These are phyloP conservation scores for Trichoderma atrobrunneum DNA, from an alignment of 2,329 filamentous ascomycete genomes.

Conservation along the genomic window DNA sequence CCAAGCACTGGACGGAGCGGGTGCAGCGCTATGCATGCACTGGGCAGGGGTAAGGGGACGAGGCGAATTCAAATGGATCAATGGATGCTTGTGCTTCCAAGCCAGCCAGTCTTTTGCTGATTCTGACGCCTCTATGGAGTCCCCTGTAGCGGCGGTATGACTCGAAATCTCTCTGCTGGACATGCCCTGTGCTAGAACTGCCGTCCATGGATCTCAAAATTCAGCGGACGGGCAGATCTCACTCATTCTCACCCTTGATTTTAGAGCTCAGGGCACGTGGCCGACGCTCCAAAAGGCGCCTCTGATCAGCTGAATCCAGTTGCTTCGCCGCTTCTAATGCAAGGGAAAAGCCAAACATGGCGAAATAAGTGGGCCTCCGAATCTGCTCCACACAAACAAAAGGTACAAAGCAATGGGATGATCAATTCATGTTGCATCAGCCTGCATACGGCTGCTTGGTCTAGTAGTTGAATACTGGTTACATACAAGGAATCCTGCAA, in stretches of 20 bases:
- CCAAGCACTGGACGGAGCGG: constrained; percentile 6
- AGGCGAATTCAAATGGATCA: not conserved
- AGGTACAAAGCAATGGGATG: not conserved
- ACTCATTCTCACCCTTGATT: not conserved
- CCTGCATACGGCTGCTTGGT: not conserved
- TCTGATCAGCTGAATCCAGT: not conserved
- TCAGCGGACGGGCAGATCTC: not conserved
- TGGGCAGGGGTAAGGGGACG: constrained; percentile 9
- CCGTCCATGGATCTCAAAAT: not conserved
- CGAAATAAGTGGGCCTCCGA: not conserved
- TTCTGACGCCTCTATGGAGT: not conserved
- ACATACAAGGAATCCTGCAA: not conserved
- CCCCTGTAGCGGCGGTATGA: not conserved
- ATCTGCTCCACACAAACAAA: constrained; percentile 9
- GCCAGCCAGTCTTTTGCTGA: not conserved
- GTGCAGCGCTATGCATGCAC: constrained; percentile 14
- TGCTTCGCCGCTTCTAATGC: constrained; percentile 2
- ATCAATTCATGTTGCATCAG: not conserved
- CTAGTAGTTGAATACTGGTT: not conserved
- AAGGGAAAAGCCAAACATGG: constrained; percentile 14
- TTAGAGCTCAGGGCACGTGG: not conserved
- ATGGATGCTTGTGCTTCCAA: not conserved
- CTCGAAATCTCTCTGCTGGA: not conserved
- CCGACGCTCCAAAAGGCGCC: not conserved
- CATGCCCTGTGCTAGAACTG: not conserved